Base-by-base conservation (phyloP, 2,329 filamentous ascomycete genomes). In the Cladobotryum protrusum region DNA sequence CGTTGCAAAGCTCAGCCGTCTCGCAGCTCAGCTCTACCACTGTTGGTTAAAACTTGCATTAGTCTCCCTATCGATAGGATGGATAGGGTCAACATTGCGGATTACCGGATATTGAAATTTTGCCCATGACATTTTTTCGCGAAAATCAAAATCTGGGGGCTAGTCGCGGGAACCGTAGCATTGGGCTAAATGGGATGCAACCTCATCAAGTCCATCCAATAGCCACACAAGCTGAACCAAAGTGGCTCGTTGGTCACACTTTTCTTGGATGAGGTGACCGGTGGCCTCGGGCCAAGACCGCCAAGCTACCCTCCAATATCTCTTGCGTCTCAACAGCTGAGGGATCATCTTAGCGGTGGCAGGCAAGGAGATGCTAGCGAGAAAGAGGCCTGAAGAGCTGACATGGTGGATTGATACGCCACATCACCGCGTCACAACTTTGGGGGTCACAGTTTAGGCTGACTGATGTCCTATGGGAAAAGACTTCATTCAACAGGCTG, bases 1-100 rank as follows among this genome's bases (percentile, higher is more conserved):
- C 54, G 49, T 54, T 42, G 50, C 54, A 50, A 43, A 15, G 24
- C 48, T 34, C 48, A 24, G 44, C 47, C 47, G 45, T 45, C 35
- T 34, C 39, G 24, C 47, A 24, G 33, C 32, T 50, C 44, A 50
- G 40, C 47, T 37, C n/a, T n/a, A 24, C 9, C n/a, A 41, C 29
- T 29, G 24, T n/a, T 33, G 20, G 15, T 34, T 33, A 32, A 24
- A 29, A 13, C 45, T 46, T 50, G 52, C 49, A 48, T 37, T 40
- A 49, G 49, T 45, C 42, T 29, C 24, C 24, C 24, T 29, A 29
- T 29, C 24, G 24, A 29, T 29, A 29, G 24, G 24, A 29, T 29
- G 24, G 24, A 29, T 29, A 29, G 24, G 24, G 24, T 29, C 5
- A 29, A 5, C 17, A 44, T 48, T 34, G 41, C 41, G 43, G 17